Evolutionary conservation across 139 green algal species (phyloP), one percentile per base, ranked within the genome.

Genomic region (Chlamydomonas incerta): DNA sequence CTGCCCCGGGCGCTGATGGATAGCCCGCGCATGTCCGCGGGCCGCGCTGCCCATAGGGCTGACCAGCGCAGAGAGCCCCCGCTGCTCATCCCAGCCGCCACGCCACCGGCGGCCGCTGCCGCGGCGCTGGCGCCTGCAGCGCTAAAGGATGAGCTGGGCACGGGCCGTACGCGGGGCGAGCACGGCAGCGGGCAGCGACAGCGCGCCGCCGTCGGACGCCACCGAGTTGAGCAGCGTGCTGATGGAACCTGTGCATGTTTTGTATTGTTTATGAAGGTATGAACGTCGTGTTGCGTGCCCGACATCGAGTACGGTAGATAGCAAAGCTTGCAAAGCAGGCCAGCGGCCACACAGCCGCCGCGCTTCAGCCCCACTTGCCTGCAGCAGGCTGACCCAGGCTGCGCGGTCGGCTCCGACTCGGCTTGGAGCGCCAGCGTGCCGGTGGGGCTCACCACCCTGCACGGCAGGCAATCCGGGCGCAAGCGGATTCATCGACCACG

Each of bases 341-440:
- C n/a, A n/a, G n/a, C n/a, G 52, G n/a, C n/a, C 41, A 74, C 20
- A 34, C 26, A 76, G 4, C 23, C 17, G 4, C n/a, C 31, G 52
- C 46, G 72, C 3, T 14, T n/a, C n/a, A n/a, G n/a, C n/a, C n/a
- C n/a, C n/a, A 72, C 20, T 14, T 35, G 57, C 34, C 28, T 81
- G 69, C 88, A 88, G 79, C 52, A 65, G 62, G 21, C 20, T 90
- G 73, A 98, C 95, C 96, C 96, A 98, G 50, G 95, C 89, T 5
- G 73, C 57, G 23, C 90, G 86, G n/a, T 98, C 96, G 91, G 34
- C 37, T 96, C 93, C 66, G 90, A 96, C 81, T 98, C 94, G 28
- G 95, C 96, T 85, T 98, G 95, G 15, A 86, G 80, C 26, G 80
- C 80, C 68, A 86, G 96, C 17, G 91, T 94, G 79, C 93, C 94